These are phyloP conservation scores for Sistotremastrum niveocremeum DNA, from an alignment of 768 basidiomycete genomes.

Conservation along the genomic window DNA sequence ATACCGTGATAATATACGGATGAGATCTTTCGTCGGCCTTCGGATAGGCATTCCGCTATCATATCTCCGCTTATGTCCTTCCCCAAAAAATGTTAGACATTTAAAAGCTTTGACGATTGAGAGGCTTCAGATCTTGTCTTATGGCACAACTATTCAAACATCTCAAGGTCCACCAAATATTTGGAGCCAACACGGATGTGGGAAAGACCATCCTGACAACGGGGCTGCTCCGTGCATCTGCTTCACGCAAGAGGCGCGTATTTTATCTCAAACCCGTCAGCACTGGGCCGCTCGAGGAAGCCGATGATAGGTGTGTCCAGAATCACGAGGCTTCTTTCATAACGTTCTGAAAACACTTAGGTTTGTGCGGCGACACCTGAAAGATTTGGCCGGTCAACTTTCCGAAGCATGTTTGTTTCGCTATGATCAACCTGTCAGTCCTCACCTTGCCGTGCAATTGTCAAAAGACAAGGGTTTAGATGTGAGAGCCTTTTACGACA, in stretches of 20 bases:
- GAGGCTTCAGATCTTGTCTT: not conserved
- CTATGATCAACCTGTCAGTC: slow-evolving; percentile 83
- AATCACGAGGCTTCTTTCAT: not conserved
- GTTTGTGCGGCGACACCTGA: slow-evolving; percentile 47
- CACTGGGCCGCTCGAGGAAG: slow-evolving; percentile 67
- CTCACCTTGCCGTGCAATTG: slow-evolving; percentile 70
- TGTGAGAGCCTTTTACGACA: slow-evolving; percentile 14
- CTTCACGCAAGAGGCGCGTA: slow-evolving; percentile 33
- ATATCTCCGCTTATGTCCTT: no score
- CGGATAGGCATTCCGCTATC: no score
- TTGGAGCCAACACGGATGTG: slow-evolving; percentile 93
- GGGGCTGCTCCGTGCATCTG: slow-evolving; percentile 72
- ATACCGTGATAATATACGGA: no score
- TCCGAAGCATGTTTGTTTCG: slow-evolving; percentile 63
- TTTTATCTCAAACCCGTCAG: slow-evolving; percentile 86
- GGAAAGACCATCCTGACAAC: slow-evolving; percentile 89
- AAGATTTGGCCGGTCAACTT: slow-evolving; percentile 27
- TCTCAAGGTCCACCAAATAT: slow-evolving; percentile 78
- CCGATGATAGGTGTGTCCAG: slow-evolving; percentile 66
- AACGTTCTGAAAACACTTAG: slow-evolving; percentile 23
- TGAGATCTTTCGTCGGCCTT: no score
- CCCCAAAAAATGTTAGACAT: no score
- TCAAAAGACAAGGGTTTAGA: slow-evolving; percentile 20
- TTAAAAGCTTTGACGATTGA: no score
- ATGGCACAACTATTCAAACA: slow-evolving; percentile 83